phyloP scores from a whole-genome alignment of 805 yeast species.

The Saccharomycopsis babjevae region DNA sequence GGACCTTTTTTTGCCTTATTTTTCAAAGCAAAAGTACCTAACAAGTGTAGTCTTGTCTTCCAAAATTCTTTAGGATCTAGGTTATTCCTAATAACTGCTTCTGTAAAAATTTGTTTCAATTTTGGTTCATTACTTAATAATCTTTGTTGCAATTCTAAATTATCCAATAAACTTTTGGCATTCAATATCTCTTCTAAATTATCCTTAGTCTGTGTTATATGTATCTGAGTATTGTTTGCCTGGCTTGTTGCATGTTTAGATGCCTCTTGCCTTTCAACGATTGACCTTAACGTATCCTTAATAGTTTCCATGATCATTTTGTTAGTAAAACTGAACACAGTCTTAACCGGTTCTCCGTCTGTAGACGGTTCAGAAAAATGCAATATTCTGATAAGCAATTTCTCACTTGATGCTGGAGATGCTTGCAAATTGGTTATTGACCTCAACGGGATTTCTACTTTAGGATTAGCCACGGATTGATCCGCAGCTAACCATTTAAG shows the following conservation, averaged over 20 bases:
- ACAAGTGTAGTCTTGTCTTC: conserved; percentile 67
- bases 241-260: conserved; percentile 12
- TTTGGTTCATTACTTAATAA: conserved; percentile 58
- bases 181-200: conserved; percentile 40
- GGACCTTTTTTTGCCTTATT: conserved; percentile 83
- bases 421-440: conserved; percentile 49
- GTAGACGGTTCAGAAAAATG: conserved; percentile 29
- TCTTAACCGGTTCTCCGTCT: conserved; percentile 23
- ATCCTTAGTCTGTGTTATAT: conserved; percentile 8
- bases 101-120: conserved; percentile 70
- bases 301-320: conserved; percentile 68
- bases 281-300: conserved; percentile 56
- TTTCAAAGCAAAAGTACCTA: conserved; percentile 80
- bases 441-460: conserved; percentile 33
- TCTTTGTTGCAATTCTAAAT: conserved; percentile 70
- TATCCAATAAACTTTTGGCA: conserved; percentile 49
- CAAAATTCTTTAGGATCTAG: conserved; percentile 79
- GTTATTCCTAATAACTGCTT: conserved; percentile 71
- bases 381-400: conserved; percentile 53
- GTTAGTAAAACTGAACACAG: conserved; percentile 55
- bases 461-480: conserved; percentile 27
- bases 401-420: conserved; percentile 54
- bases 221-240: conserved; percentile 3
- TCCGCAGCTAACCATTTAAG: conserved; percentile 54
- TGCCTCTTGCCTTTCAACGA: conserved; percentile 55